A percentile compares a stretch with the other conserved stretches of the same genome.
Conservation (phyloP, 2,329 filamentous ascomycete genomes). For the Colletotrichum shisoi region DNA sequence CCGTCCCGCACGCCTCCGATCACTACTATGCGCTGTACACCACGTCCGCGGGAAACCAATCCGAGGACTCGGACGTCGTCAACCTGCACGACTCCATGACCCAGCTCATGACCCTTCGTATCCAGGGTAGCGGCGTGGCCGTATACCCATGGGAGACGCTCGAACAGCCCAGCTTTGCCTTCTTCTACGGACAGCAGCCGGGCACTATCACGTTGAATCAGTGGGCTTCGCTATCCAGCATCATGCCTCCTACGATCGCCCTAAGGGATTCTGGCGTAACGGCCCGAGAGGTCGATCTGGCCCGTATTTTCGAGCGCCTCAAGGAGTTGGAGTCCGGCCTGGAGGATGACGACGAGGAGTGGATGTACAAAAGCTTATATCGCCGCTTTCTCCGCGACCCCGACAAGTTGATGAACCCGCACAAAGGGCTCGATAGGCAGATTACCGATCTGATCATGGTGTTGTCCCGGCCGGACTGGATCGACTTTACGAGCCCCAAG, state of each 20-base stretch:
- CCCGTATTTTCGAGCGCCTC: slow-evolving; percentile 65
- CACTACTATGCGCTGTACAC: slow-evolving; percentile 65
- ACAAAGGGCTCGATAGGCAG: slow-evolving; percentile 72
- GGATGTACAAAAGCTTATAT: slow-evolving; percentile 72
- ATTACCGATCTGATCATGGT: slow-evolving; percentile 76
- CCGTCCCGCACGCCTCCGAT: slow-evolving; percentile 64
- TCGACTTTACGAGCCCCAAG: slow-evolving; percentile 73
- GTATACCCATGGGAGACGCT: slow-evolving; percentile 72
- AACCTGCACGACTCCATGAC: slow-evolving; percentile 64
- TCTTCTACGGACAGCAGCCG: slow-evolving; percentile 70
- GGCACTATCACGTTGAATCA: slow-evolving; percentile 77
- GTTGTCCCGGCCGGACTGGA: slow-evolving; percentile 73
- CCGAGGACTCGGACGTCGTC: slow-evolving; percentile 56
- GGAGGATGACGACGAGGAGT: slow-evolving; percentile 64
- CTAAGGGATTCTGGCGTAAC: slow-evolving; percentile 65
- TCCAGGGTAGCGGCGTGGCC: slow-evolving; percentile 54
- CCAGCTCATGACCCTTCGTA: slow-evolving; percentile 64
- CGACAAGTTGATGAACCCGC: slow-evolving; percentile 66
- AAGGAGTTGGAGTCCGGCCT: slow-evolving; percentile 64
- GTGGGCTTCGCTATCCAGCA: slow-evolving; percentile 69
- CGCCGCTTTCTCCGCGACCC: slow-evolving; percentile 72
- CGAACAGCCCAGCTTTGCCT: slow-evolving; percentile 76
- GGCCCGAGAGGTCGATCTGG: slow-evolving; percentile 68
- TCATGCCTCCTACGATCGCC: slow-evolving; percentile 62
- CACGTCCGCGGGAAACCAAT: slow-evolving; percentile 57